A percentile compares a stretch with the other conserved stretches of the same genome.
Evolutionary conservation across 306 rosid genomes (phyloP).

Genomic region (Cicer cuneatum): DNA sequence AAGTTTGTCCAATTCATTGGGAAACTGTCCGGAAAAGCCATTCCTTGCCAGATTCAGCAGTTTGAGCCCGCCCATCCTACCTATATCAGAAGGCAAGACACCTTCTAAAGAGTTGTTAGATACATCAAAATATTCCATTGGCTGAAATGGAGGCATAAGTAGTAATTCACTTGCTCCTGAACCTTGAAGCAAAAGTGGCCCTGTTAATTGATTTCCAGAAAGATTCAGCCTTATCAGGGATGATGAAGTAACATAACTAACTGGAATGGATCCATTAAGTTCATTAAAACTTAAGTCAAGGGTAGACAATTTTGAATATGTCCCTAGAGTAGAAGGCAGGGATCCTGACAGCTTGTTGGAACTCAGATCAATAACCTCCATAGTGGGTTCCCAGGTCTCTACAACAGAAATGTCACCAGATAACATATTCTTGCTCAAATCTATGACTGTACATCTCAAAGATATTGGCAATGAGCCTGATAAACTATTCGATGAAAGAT

Average conservation of each 20-base stretch:
- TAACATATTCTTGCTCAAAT: slow-evolving; percentile 72
- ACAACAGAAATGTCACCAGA: slow-evolving; percentile 69
- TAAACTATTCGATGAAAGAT: slow-evolving; percentile 81
- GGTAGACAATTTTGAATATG: slow-evolving; percentile 59
- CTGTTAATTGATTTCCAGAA: slow-evolving; percentile 76
- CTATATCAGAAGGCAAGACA: slow-evolving; percentile 74
- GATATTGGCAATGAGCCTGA: slow-evolving; percentile 73
- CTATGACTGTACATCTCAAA: slow-evolving; percentile 56
- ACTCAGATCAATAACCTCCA: slow-evolving; percentile 82
- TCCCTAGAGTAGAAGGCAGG: slow-evolving; percentile 67
- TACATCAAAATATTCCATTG: slow-evolving; percentile 74
- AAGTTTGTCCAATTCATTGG: slow-evolving; percentile 78
- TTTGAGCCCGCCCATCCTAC: slow-evolving; percentile 73
- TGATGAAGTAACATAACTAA: slow-evolving; percentile 65
- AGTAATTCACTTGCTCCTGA: slow-evolving; percentile 76
- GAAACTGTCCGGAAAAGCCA: slow-evolving; percentile 77
- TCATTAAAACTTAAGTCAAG: slow-evolving; percentile 85
- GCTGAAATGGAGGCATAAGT: slow-evolving; percentile 62
- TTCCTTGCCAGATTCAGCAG: slow-evolving; percentile 82
- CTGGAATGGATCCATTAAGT: slow-evolving; percentile 79
- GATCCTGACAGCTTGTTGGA: slow-evolving; percentile 81
- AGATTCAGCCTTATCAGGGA: slow-evolving; percentile 77
- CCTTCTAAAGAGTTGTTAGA: slow-evolving; percentile 76
- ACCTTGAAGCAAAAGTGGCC: slow-evolving; percentile 73
- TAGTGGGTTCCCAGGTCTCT: slow-evolving; percentile 69